Percentiles rank a stretch among this genome's conserved stretches.
Conservation (phyloP, 2,329 filamentous ascomycete genomes). For the Pyricularia grisea region DNA sequence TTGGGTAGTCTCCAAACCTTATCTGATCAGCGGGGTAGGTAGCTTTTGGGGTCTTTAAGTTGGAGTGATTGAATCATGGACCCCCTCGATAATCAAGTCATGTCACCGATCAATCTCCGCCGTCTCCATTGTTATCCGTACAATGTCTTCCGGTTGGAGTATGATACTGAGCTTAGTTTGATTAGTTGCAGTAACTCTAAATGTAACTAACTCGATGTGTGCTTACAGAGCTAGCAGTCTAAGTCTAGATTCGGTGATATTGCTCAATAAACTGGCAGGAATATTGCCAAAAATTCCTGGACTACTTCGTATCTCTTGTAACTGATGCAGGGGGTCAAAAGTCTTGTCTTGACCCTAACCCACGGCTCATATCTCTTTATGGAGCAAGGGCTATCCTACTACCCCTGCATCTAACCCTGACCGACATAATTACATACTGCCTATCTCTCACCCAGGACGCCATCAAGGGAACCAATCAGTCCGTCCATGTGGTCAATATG, state of each 20-base stretch:
- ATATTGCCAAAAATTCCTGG: not conserved
- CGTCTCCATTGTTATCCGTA: not conserved
- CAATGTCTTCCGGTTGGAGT: not conserved
- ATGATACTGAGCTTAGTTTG: not conserved
- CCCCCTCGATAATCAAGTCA: not conserved
- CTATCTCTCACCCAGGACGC: constrained; percentile 21
- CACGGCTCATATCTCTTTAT: no score
- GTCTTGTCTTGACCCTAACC: not conserved
- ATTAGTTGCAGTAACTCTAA: no score
- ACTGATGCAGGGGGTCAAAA: not conserved
- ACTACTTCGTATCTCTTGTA: not conserved
- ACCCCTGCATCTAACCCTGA: constrained; percentile 22
- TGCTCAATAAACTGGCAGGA: not conserved
- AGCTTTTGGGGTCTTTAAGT: not conserved
- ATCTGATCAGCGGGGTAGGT: not conserved
- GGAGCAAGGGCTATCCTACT: no score
- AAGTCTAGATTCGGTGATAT: not conserved
- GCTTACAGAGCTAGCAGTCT: no score
- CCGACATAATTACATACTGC: no score
- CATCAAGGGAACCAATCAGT: constrained; percentile 10
- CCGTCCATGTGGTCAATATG: constrained; percentile 10
- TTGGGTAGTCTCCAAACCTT: not conserved
- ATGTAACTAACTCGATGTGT: no score
- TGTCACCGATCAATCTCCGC: not conserved
- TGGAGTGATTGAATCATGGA: not conserved